These are phyloP conservation scores for Epichloe festucae DNA, from an alignment of 2,329 filamentous ascomycete genomes.

Conservation along the genomic window DNA sequence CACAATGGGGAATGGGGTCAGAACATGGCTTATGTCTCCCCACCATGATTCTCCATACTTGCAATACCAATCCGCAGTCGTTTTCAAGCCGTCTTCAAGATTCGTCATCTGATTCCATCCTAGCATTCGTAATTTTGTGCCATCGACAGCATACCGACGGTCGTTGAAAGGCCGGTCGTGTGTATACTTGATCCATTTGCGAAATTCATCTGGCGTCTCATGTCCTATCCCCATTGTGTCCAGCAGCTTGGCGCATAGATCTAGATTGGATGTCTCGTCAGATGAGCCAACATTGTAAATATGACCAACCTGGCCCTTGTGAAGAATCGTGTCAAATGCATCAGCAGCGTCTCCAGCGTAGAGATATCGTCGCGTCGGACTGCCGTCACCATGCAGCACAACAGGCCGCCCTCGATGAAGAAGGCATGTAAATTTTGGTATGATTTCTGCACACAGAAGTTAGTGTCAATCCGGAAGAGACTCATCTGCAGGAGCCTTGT, in stretches of 20 bases:
- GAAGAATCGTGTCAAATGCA: slow-evolving; percentile 72
- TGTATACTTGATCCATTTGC: slow-evolving; percentile 59
- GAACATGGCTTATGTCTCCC: slow-evolving; percentile 56
- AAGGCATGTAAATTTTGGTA: slow-evolving; percentile 67
- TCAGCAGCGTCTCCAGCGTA: slow-evolving; percentile 70
- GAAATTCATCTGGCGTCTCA: slow-evolving; percentile 37
- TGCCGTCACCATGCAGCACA: slow-evolving; percentile 64
- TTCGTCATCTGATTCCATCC: slow-evolving; percentile 57
- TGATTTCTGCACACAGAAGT: slow-evolving; percentile 49
- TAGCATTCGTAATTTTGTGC: slow-evolving; percentile 50
- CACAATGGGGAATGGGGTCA: slow-evolving; percentile 55
- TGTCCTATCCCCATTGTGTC: slow-evolving; percentile 45
- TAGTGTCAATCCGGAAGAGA: neutral
- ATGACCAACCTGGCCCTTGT: slow-evolving; percentile 60
- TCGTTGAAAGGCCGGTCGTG: slow-evolving; percentile 71
- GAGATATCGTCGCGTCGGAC: slow-evolving; percentile 61
- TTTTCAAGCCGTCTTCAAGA: slow-evolving; percentile 49
- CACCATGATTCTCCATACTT: slow-evolving; percentile 56
- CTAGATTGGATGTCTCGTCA: slow-evolving; percentile 64
- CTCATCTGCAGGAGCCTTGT: neutral
- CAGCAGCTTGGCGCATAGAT: slow-evolving; percentile 53
- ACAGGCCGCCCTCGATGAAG: slow-evolving; percentile 54
- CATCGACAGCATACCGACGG: slow-evolving; percentile 59
- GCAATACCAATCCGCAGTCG: slow-evolving; percentile 59
- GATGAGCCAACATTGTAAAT: slow-evolving; percentile 73